Evolutionary conservation across 2,329 filamentous ascomycete genomes (phyloP).

Genomic region (Ophiocordyceps australis): DNA sequence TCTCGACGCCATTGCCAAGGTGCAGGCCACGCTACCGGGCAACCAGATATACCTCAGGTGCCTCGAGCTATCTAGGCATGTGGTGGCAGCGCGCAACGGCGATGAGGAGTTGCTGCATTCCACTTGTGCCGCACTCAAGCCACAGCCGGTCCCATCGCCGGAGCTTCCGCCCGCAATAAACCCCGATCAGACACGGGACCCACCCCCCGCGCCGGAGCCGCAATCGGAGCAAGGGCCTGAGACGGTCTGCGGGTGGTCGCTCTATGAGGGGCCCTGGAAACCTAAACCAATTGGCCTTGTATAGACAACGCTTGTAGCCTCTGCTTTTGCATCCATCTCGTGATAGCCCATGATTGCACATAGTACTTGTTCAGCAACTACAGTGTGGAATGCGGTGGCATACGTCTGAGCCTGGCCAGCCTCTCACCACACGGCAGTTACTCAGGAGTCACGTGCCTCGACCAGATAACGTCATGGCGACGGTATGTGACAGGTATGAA

Average conservation of each 20-base stretch:
- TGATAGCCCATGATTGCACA: not conserved
- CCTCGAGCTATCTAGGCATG: constrained; percentile 21
- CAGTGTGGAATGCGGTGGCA: not conserved
- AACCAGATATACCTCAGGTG: constrained; percentile 23
- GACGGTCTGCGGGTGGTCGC: constrained; percentile 21
- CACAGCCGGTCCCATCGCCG: not conserved
- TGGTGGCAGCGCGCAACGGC: constrained; percentile 12
- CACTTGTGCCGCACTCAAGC: too few species aligned
- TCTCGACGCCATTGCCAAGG: constrained; percentile 16
- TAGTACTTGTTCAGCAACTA: not conserved
- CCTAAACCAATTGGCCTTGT: constrained; percentile 39
- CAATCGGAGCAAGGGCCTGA: constrained; percentile 3
- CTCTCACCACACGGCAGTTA: not conserved
- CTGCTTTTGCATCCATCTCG: not conserved
- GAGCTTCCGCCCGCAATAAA: not conserved
- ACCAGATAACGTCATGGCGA: too few species aligned
- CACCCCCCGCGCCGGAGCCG: not conserved
- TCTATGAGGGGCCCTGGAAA: constrained; percentile 33
- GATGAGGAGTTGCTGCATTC: constrained; percentile 1
- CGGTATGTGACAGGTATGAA: too few species aligned
- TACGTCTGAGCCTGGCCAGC: constrained; percentile 3
- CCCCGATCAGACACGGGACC: not conserved
- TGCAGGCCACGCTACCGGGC: constrained; percentile 21
- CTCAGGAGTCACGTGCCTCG: constrained; percentile 1
- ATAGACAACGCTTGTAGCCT: constrained; percentile 11